phyloP scores from a whole-genome alignment of 2,329 filamentous ascomycete species.

The Rhinocladiella mackenziei region DNA sequence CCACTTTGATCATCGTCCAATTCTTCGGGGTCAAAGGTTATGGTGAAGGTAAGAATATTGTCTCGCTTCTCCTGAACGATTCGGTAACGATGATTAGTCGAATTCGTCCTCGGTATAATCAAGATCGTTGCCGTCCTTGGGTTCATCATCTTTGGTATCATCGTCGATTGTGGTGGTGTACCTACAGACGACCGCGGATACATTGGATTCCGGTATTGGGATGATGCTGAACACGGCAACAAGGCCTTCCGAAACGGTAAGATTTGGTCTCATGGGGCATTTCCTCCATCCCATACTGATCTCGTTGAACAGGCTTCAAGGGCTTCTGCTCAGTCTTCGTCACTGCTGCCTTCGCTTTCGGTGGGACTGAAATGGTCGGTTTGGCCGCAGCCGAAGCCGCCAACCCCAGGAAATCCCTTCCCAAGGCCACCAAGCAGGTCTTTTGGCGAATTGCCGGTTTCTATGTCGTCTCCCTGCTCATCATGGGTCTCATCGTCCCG shows the following conservation, averaged over 20 bases:
- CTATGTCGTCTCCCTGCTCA: constrained; percentile 75
- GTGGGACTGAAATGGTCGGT: constrained; percentile 60
- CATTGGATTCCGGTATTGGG: constrained; percentile 76
- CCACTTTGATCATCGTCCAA: constrained; percentile 74
- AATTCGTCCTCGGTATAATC: constrained; percentile 80
- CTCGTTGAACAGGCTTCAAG: constrained; percentile 47
- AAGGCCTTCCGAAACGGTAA: constrained; percentile 60
- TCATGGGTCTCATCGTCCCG: constrained; percentile 79
- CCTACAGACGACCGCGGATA: constrained; percentile 60
- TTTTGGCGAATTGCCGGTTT: constrained; percentile 93
- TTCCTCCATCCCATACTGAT: neutral
- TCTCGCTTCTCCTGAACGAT: neutral
- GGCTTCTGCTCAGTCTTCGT: constrained; percentile 63
- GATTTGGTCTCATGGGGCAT: constrained; percentile 30
- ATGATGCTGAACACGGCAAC: constrained; percentile 37
- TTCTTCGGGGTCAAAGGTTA: constrained; percentile 84
- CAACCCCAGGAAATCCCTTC: constrained; percentile 65
- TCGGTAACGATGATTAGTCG: constrained; percentile 46
- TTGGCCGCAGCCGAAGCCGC: constrained; percentile 57
- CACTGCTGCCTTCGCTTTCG: constrained; percentile 60
- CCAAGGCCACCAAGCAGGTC: constrained; percentile 81
- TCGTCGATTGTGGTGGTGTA: constrained; percentile 78
- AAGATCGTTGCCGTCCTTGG: constrained; percentile 83
- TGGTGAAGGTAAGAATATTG: constrained; percentile 53
- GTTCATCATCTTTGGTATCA: constrained; percentile 82